Evolutionary conservation across 2,329 filamentous ascomycete species (phyloP), one percentile per base, ranked within the genome.

Genomic region (Colletotrichum sp.): DNA sequence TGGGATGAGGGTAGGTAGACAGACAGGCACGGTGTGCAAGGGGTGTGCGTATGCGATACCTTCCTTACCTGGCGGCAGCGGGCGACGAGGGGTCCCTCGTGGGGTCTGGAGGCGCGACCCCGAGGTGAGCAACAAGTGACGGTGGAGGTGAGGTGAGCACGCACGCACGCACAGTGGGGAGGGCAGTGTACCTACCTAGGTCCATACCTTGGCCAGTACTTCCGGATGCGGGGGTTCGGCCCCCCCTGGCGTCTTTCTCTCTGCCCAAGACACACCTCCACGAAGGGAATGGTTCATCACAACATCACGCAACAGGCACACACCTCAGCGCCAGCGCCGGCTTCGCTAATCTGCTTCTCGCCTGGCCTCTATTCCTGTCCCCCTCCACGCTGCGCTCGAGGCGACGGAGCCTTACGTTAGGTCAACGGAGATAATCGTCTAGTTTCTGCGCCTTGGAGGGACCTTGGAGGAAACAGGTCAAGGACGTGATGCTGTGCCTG

Each of bases 221-320:
- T 73, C 73, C 73, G 70, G 38, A 73, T 75, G 70, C 73, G 73
- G 73, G 52, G 64, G 67, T 16, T 64, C 21, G 21, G 43, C 26
- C 70, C 67, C 73, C 72, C 69, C 70, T 67, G 70, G 32, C 30
- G 24, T 65, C 73, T 68, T 75, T 75, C 38, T 68, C 43, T 68
- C 32, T 73, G 57, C 70, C 70, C 64, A 75, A 75, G 70, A 75
- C 73, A 75, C 64, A 68, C 73, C 73, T 75, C 73, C 70, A 26
- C 38, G 64, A 58, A 43, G 16, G 70, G 73, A 43, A 67, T 73
- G 64, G 73, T 58, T n/a, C 38, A 43, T 75, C 32, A 32, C 57
- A 70, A 73, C 71, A 71, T 74, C 71, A 74, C 71, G 57, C 70
- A 75, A 75, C 67, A 65, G 58, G 32, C 26, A 58, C 43, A 61